Evolutionary conservation across 2,329 filamentous ascomycete species (phyloP).

Genomic region (Fusarium sp.): DNA sequence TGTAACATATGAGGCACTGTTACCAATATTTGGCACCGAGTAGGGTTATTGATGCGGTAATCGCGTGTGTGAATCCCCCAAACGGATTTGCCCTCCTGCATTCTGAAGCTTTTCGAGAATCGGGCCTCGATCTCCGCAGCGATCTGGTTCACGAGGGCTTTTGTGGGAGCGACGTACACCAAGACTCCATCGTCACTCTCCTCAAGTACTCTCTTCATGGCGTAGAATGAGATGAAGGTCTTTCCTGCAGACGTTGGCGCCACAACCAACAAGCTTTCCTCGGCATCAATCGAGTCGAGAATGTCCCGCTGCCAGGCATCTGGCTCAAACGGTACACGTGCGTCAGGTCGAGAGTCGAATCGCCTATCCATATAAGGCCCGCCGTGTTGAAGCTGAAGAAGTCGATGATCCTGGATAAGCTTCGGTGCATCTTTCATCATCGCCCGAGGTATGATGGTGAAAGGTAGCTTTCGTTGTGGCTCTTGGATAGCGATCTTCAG

Average conservation of each 20-base stretch:
- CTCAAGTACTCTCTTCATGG: constrained; percentile 79
- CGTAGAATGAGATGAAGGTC: constrained; percentile 87
- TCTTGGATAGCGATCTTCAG: neutral
- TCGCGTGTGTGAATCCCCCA: constrained; percentile 85
- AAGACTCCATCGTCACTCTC: constrained; percentile 74
- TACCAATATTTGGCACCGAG: constrained; percentile 77
- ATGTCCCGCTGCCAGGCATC: constrained; percentile 82
- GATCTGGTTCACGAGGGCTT: constrained; percentile 85
- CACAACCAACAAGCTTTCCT: constrained; percentile 77
- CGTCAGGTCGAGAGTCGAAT: constrained; percentile 73
- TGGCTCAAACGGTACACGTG: constrained; percentile 74
- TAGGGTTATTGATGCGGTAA: constrained; percentile 77
- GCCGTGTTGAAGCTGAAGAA: constrained; percentile 74
- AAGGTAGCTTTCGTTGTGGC: neutral
- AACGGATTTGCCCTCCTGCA: constrained; percentile 70
- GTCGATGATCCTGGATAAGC: constrained; percentile 5
- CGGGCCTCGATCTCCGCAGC: constrained; percentile 80
- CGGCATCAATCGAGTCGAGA: constrained; percentile 75
- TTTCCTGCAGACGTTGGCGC: constrained; percentile 84
- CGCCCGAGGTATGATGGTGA: neutral
- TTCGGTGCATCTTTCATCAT: neutral
- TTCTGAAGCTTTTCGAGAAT: constrained; percentile 73
- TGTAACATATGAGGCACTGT: constrained; percentile 83
- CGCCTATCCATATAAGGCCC: constrained; percentile 81
- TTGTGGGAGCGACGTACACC: constrained; percentile 84